Conservation (phyloP, 2,329 filamentous ascomycete genomes). For the Ustulina deusta region DNA sequence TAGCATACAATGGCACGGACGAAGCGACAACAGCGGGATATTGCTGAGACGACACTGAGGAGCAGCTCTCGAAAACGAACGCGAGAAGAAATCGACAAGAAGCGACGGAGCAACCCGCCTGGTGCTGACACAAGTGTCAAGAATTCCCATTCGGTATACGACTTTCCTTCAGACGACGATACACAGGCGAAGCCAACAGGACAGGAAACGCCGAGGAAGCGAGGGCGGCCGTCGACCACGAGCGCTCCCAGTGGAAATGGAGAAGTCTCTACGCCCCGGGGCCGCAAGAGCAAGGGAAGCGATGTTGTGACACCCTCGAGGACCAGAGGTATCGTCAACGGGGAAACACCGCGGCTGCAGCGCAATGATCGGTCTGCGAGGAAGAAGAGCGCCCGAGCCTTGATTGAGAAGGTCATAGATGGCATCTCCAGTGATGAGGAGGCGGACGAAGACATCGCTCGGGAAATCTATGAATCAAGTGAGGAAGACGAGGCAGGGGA, state of each 20-base stretch:
- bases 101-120: conserved; percentile 36
- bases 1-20: conserved; percentile 45
- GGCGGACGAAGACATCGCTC: conserved; percentile 74
- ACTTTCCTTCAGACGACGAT: conserved; percentile 49
- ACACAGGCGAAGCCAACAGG: conserved; percentile 7
- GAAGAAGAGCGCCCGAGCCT: conserved; percentile 81
- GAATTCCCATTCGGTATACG: conserved; percentile 42
- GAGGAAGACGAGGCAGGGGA: conserved; percentile 62
- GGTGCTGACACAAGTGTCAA: conserved; percentile 16
- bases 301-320: conserved; percentile 45
- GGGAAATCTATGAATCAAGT: conserved; percentile 73
- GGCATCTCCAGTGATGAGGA: conserved; percentile 77
- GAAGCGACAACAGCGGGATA: conserved; percentile 40
- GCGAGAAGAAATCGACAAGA: conserved; percentile 40
- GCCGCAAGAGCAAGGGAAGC: conserved; percentile 40
- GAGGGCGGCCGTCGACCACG: conserved; percentile 27
- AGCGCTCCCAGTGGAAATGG: conserved; percentile 31
- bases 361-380: conserved; percentile 86
- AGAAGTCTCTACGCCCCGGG: conserved; percentile 40
- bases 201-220: conserved; percentile 44
- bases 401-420: conserved; percentile 78
- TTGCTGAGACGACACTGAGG: conserved; percentile 31
- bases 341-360: conserved; percentile 71
- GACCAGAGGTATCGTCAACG: conserved; percentile 46
- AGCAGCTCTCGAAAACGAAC: conserved; percentile 44